Conservation (phyloP, 2,329 filamentous ascomycete species). For the Sphaerulina populicola region DNA sequence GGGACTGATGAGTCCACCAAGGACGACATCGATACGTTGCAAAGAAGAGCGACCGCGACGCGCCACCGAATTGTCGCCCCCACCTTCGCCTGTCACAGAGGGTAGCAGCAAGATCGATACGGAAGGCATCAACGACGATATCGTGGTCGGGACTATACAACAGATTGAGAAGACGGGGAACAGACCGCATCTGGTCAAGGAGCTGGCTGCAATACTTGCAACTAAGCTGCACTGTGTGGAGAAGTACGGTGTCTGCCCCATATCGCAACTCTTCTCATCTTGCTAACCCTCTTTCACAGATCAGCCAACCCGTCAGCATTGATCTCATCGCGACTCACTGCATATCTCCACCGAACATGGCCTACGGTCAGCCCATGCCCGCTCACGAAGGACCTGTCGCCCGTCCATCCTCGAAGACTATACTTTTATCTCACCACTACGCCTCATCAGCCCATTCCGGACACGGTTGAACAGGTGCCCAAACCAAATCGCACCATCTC, state of each 20-base stretch:
- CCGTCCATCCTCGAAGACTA: conserved; percentile 84
- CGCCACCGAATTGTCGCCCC: conserved; percentile 63
- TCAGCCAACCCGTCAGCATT: conserved; percentile 93
- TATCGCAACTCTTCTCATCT: conserved; percentile 17
- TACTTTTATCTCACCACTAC: conserved; percentile 95
- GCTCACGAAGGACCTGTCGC: conserved; percentile 83
- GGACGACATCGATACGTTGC: conserved; percentile 38
- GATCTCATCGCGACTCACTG: conserved; percentile 81
- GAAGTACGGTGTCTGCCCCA: conserved; percentile 57
- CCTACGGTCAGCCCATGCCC: conserved; percentile 72
- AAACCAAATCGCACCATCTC: conserved; percentile 58
- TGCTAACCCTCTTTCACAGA: conserved; percentile 45
- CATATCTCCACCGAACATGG: conserved; percentile 82
- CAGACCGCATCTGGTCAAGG: conserved; percentile 87
- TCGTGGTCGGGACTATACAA: conserved; percentile 81
- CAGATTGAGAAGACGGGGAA: conserved; percentile 87
- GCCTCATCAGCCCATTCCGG: conserved; percentile 71
- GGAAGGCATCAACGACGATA: conserved; percentile 83
- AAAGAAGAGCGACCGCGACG: conserved; percentile 44
- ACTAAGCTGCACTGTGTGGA: conserved; percentile 73
- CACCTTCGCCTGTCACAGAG: conserved; percentile 59
- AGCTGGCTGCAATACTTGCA: conserved; percentile 73
- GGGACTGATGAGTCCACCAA: conserved; percentile 39
- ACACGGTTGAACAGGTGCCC: conserved; percentile 37
- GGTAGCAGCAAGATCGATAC: conserved; percentile 57